Base-by-base conservation (phyloP, 805 yeast species). In the Spathaspora gorwiae region DNA sequence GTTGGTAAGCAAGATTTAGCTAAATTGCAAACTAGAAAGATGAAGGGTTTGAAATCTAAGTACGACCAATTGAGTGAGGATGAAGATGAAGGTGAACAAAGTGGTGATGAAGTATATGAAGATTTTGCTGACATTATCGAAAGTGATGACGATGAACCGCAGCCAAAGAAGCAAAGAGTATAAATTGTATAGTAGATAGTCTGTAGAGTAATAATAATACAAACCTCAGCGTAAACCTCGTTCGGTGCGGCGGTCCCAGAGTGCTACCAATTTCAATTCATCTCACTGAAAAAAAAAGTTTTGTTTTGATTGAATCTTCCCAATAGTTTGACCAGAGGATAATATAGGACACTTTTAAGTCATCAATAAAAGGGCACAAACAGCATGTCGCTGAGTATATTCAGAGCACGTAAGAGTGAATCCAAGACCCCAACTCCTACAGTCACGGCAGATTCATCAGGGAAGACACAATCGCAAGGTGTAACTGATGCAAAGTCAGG, bases 41-140 rank as follows among this genome's bases (percentile, higher is more conserved):
- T 94, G 97, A 94, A 94, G 78, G 99, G 99, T 65, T 76, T 94
- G 61, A 94, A 94, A 72, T 76, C 87, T 45, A 81, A 79, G 64
- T 90, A 77, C 57, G 97, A 90, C 63, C 96, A 88, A 68, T 79
- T 72, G 26, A 80, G 78, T 36, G 84, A 76, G 42, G 80, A 73
- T 39, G 80, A 72, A 36, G 81, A 72, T 38, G 79, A 71, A 2
- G 79, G 70, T 34, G 64, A 51, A 31, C 29, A 32, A 11, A 43
- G 42, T 33, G 35, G 19, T 13, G 46, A 35, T 34, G 42, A 47
- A 37, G 44, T 39, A 14, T 40, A 43, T 43, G 47, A 45, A 30
- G 43, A 46, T 13, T 35, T 38, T 35, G 49, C 46, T 38, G 59
- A 52, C 33, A 49, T 37, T 27, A 50, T 47, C 15, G 61, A 57